phyloP scores from a whole-genome alignment of 2,329 filamentous ascomycete species.

The Aureobasidium pullulans region DNA sequence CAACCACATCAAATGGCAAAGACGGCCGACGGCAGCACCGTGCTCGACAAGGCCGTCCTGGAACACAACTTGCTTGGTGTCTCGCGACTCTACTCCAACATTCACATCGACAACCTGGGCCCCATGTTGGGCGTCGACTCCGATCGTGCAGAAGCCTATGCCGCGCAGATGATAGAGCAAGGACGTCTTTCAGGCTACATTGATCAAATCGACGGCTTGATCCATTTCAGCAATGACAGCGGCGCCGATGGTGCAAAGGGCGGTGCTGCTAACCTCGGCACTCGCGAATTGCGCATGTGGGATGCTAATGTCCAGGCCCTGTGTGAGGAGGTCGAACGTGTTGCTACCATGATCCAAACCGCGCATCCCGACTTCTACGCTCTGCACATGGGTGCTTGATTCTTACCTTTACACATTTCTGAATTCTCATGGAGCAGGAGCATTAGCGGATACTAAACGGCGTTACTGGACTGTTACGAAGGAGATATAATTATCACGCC shows the following conservation, averaged over 20 bases:
- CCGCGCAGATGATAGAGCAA: conserved; percentile 93
- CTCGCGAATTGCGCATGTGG: conserved; percentile 74
- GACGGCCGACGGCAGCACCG: conserved; percentile 84
- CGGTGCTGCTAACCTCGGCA: conserved; percentile 38
- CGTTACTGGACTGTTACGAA: too few species aligned
- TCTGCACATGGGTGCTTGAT: conserved; percentile 15
- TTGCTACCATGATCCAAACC: conserved; percentile 72
- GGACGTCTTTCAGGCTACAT: conserved; percentile 80
- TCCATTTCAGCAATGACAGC: conserved; percentile 75
- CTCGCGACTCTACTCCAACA: conserved; percentile 51
- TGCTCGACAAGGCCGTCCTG: conserved; percentile 84
- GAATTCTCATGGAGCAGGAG: too few species aligned
- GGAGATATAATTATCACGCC: too few species aligned
- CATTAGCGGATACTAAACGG: too few species aligned
- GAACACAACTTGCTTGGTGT: conserved; percentile 92
- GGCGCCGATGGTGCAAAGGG: conserved; percentile 28
- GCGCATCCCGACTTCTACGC: conserved; percentile 56
- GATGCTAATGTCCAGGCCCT: conserved; percentile 80
- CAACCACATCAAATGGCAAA: conserved; percentile 83
- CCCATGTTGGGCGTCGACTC: conserved; percentile 68
- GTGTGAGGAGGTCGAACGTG: conserved; percentile 81
- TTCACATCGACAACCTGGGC: conserved; percentile 60
- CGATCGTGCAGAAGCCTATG: conserved; percentile 81
- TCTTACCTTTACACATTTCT: too few species aligned
- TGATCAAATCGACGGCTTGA: conserved; percentile 83